Evolutionary conservation across 1,139 yeast genomes (phyloP), one percentile per base, ranked within the genome.

Genomic region (Saccharomyces pastorianus): DNA sequence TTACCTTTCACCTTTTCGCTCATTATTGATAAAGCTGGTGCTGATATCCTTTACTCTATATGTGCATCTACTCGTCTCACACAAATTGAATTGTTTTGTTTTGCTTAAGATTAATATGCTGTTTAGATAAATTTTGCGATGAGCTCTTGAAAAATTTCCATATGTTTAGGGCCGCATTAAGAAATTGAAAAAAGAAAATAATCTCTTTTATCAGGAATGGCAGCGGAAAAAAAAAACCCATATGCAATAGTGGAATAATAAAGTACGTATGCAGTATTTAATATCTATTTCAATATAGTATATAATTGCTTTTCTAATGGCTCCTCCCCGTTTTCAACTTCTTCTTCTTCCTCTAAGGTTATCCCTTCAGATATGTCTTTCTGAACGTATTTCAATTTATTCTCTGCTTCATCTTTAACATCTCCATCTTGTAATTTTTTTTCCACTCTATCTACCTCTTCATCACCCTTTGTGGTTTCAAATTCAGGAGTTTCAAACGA

Each of bases 351-450:
- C 2, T 65, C 38, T 14, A 32, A 32, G 14, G 14, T 4, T 13
- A 32, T 32, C n/a, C 7, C 38, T 32, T 32, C 14, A 32, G 38
- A 32, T 32, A 13, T 32, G 38, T 32, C 38, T 13, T 13, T 32
- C 38, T 32, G 38, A 32, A 32, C 38, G 38, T 32, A 32, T 11
- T 32, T 3, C 38, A 4, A n/a, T 32, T 32, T 32, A 32, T 4
- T 11, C n/a, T 32, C 20, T 13, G 38, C 61, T 14, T 59, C 58
- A 34, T 56, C 59, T 13, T 59, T 55, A 7, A 13, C 57, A 46
- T 59, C 63, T 2, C 60, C 57, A 26, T 61, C 64, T 26, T 53
- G 47, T n/a, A 34, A 53, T 17, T 59, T 63, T 27, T 61, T 61
- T 25, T 42, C 51, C 4, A 20, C 23, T 20, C 47, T 54, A 42